phyloP scores from a whole-genome alignment of 345 rosid species.

The Toxicodendron radicans region DNA sequence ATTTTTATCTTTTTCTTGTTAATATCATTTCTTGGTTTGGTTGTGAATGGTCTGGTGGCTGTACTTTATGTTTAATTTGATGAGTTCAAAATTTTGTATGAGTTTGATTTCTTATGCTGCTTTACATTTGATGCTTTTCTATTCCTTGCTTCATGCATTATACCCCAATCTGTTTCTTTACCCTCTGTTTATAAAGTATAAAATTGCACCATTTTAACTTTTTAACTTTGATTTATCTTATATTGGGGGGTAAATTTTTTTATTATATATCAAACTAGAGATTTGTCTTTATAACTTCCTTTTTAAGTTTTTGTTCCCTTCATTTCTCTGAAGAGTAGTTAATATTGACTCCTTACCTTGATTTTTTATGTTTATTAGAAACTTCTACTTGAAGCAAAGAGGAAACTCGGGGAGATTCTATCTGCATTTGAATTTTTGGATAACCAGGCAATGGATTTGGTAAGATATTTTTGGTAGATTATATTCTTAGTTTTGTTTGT shows the following conservation, averaged over 20 bases:
- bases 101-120: not conserved
- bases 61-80: conserved; percentile 3
- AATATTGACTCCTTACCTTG: conserved; percentile 10
- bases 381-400: conserved; percentile 81
- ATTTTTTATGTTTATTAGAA: conserved; percentile 44
- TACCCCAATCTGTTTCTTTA: not conserved
- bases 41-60: not conserved
- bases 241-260: too few relatives aligned
- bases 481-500: not conserved
- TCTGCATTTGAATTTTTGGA: conserved; percentile 95
- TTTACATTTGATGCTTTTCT: not conserved
- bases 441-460: conserved; percentile 70
- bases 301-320: not conserved
- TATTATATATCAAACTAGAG: not conserved
- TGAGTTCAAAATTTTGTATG: not conserved
- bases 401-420: conserved; percentile 88
- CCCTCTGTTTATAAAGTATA: not conserved
- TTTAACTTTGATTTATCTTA: too few relatives aligned
- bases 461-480: conserved; percentile 31
- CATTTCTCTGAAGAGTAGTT: not conserved
- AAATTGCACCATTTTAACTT: not conserved
- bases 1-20: not conserved
- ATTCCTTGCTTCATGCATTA: not conserved
- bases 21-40: not conserved
- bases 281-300: conserved; percentile 5